phyloP scores from a whole-genome alignment of 192 early-diverging fungal genomes.

The Allomyces macrogynus region DNA sequence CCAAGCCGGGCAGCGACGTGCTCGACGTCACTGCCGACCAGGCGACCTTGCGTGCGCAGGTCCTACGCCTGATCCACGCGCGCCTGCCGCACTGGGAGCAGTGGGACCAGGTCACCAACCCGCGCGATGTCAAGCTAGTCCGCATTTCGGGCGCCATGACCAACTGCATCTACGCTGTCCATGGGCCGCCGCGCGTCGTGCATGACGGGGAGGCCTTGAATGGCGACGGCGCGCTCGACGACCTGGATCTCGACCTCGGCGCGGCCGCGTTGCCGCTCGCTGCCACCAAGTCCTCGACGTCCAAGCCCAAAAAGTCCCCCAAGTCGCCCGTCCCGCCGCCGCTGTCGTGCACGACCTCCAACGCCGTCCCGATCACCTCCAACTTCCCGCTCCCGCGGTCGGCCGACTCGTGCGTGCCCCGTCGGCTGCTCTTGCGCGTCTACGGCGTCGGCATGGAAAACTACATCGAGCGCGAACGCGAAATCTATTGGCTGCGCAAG shows the following conservation, averaged over 20 bases:
- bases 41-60: background rate
- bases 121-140: background rate
- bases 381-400: background rate
- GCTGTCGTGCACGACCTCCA: background rate
- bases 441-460: constrained; percentile 66
- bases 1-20: background rate
- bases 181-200: background rate
- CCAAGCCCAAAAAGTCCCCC: no score
- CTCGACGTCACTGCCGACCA: background rate
- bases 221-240: background rate
- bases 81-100: background rate
- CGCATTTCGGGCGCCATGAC: constrained; percentile 1
- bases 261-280: background rate
- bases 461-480: constrained; percentile 54
- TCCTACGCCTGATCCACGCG: background rate
- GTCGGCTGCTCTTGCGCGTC: constrained; percentile 31
- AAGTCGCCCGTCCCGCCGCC: no score
- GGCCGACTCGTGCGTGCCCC: background rate
- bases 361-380: background rate
- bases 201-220: background rate
- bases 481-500: constrained; percentile 55
- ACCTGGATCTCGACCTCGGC: background rate
- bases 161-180: background rate
- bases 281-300: no score
- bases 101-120: background rate